Conservation (phyloP, 495 filamentous ascomycete genomes). For the Darksidea phi region DNA sequence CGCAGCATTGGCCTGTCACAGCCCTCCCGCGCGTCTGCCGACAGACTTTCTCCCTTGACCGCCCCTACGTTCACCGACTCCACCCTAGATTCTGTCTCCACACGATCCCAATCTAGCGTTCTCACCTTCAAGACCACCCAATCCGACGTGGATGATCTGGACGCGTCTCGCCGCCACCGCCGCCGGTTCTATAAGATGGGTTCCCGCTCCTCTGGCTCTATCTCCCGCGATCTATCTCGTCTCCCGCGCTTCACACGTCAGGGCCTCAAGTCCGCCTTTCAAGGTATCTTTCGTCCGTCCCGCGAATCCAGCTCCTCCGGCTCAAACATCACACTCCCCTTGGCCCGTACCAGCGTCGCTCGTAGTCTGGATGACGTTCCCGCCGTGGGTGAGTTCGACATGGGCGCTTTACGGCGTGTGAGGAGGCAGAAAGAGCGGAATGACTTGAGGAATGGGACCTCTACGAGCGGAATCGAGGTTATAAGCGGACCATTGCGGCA, state of each 20-base stretch:
- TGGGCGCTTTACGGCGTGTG: constrained; percentile 21
- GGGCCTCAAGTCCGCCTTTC: constrained; percentile 26
- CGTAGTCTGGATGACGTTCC: constrained; percentile 1
- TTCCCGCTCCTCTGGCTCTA: not conserved
- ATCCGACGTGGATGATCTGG: constrained; percentile 15
- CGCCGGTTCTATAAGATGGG: constrained; percentile 32
- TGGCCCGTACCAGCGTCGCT: constrained; percentile 21
- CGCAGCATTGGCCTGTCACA: constrained; percentile 32
- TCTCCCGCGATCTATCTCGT: constrained; percentile 1
- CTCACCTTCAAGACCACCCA: constrained; percentile 30
- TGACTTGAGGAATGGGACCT: constrained; percentile 6
- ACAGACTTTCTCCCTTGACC: not conserved
- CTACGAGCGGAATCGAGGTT: constrained; percentile 4
- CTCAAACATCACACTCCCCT: constrained; percentile 32
- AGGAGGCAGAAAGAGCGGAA: constrained; percentile 22
- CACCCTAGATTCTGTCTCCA: constrained; percentile 6
- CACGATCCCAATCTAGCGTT: constrained; percentile 11
- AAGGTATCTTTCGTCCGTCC: constrained; percentile 17
- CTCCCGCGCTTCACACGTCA: not conserved
- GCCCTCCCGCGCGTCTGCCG: not conserved
- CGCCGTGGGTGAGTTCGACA: constrained; percentile 22
- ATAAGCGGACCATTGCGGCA: not conserved
- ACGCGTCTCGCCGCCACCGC: not conserved
- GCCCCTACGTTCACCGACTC: not conserved
- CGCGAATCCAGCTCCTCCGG: constrained; percentile 14